phyloP scores from a whole-genome alignment of 2,329 filamentous ascomycete genomes.

The Westerdykella ornata region DNA sequence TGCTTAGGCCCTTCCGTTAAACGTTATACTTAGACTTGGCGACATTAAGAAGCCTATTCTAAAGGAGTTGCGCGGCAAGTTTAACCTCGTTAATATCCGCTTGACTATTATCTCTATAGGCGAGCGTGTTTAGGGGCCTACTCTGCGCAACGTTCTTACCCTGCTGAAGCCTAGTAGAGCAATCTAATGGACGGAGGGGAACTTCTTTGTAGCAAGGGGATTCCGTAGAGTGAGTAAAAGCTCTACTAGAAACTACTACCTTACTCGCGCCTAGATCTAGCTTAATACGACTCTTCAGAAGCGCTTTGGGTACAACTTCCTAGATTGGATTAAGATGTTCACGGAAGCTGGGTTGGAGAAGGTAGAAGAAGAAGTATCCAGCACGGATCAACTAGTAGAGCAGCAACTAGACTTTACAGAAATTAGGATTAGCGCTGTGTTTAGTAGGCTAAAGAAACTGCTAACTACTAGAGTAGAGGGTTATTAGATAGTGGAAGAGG shows the following conservation, averaged over 20 bases:
- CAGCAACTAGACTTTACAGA: slow-evolving; percentile 21
- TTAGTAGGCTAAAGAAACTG: slow-evolving; percentile 21
- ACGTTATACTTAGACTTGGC: slow-evolving; percentile 17
- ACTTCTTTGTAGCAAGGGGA: slow-evolving; percentile 19
- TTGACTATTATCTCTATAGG: slow-evolving; percentile 27
- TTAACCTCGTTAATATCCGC: slow-evolving; percentile 26
- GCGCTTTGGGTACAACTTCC: slow-evolving; percentile 23
- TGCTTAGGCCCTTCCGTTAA: slow-evolving; percentile 10
- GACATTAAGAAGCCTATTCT: slow-evolving; percentile 29
- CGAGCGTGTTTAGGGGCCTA: slow-evolving; percentile 15
- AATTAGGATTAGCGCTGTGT: slow-evolving; percentile 22
- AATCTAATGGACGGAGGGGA: slow-evolving; percentile 26
- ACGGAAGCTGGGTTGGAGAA: slow-evolving; percentile 12
- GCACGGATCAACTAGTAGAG: slow-evolving; percentile 21
- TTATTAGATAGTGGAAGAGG: slow-evolving; percentile 18
- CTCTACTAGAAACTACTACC: slow-evolving; percentile 13
- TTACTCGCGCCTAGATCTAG: slow-evolving; percentile 17
- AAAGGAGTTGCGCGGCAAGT: slow-evolving; percentile 17
- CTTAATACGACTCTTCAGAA: slow-evolving; percentile 15
- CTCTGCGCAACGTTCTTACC: slow-evolving; percentile 18
- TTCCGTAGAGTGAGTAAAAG: slow-evolving; percentile 10
- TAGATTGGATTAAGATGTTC: slow-evolving; percentile 12
- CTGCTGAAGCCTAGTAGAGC: slow-evolving; percentile 27
- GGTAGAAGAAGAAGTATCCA: slow-evolving; percentile 22
- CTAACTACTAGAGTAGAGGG: slow-evolving; percentile 8